Evolutionary conservation across 257 asterid genomes (phyloP).

Genomic region (Ehretia macrophylla): DNA sequence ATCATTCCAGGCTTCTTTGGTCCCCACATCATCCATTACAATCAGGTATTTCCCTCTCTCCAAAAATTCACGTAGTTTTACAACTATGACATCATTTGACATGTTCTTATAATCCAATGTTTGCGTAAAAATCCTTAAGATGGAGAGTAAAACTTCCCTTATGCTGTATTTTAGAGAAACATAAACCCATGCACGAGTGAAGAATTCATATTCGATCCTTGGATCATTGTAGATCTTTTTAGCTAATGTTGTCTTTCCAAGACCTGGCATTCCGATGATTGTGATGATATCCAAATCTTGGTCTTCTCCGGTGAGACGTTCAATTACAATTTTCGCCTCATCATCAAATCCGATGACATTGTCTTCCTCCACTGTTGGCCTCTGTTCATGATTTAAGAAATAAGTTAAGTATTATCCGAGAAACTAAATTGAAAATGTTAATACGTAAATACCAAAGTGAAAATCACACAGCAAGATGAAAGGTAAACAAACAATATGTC

Average conservation of each 20-base stretch:
- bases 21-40: conserved; percentile 54
- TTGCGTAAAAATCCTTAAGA: too few species aligned
- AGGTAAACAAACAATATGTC: too few species aligned
- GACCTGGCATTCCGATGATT: conserved; percentile 25
- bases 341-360: conserved; percentile 23
- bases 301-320: conserved; percentile 7
- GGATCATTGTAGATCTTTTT: conserved; percentile 8
- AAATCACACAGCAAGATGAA: too few species aligned
- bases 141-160: conserved; percentile 15
- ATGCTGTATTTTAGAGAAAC: conserved; percentile 28
- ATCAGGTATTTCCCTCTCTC: conserved; percentile 27
- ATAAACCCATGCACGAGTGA: conserved; percentile 9
- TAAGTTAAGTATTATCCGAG: background rate
- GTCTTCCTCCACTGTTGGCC: conserved; percentile 16
- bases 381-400: conserved; percentile 1
- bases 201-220: conserved; percentile 4
- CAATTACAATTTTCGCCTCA: conserved; percentile 13
- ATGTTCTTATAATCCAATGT: too few species aligned
- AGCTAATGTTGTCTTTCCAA: conserved; percentile 15
- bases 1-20: conserved; percentile 19
- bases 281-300: conserved; percentile 10
- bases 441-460: too few species aligned
- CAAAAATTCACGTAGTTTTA: background rate
- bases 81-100: conserved; percentile 10
- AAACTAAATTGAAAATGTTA: too few species aligned